Conservation (phyloP, 176 grass and related monocot species). For the Rhynchospora pubera region DNA sequence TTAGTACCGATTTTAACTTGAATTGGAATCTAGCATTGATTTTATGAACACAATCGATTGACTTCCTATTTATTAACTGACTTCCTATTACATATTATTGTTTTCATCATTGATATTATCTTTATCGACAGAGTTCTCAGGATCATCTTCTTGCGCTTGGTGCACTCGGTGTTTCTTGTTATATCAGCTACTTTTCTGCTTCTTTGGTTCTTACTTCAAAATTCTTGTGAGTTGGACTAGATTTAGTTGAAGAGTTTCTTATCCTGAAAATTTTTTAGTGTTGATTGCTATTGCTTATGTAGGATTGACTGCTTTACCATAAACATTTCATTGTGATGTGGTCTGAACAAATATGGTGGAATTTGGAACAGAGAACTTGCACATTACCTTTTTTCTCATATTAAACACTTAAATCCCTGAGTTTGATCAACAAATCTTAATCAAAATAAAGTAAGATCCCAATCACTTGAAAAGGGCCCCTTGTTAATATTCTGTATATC, state of each 20-base stretch:
- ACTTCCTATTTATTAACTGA: too few relatives aligned
- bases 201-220: not conserved
- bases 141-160: slow-evolving; percentile 64
- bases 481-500: not conserved
- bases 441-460: not conserved
- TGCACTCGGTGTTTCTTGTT: slow-evolving; percentile 49
- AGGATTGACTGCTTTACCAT: not conserved
- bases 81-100: slow-evolving; percentile 7
- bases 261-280: slow-evolving; percentile 3
- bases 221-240: slow-evolving; percentile 21
- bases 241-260: slow-evolving; percentile 8
- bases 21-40: not conserved
- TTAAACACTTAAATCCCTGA: not conserved
- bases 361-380: not conserved
- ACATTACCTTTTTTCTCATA: not conserved
- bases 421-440: not conserved
- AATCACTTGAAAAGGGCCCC: not conserved
- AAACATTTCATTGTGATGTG: not conserved
- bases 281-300: not conserved
- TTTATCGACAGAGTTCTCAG: slow-evolving; percentile 66
- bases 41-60: not conserved
- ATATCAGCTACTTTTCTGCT: slow-evolving; percentile 43
- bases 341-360: not conserved
- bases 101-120: slow-evolving; percentile 11
- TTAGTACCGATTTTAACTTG: not conserved